phyloP scores from a whole-genome alignment of 805 yeast species.

The Trichomonascus vanleenenianus region DNA sequence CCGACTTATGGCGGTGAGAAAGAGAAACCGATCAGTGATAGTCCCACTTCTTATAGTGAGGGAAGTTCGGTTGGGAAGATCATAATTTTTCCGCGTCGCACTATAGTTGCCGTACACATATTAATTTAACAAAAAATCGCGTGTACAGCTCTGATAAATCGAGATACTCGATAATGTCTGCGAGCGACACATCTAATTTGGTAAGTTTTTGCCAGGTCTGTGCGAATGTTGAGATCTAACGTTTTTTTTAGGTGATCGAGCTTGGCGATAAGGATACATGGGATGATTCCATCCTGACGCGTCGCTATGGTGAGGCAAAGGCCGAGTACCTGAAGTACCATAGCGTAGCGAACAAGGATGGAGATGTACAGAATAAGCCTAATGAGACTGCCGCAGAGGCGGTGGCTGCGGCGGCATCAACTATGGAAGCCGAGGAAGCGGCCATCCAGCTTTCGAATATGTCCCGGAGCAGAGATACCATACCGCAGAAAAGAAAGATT shows the following conservation, averaged over 20 bases:
- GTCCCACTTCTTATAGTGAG: too few relatives aligned
- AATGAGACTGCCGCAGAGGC: background rate
- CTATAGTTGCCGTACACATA: too few relatives aligned
- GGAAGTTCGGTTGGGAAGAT: too few relatives aligned
- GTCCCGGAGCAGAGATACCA: too few relatives aligned
- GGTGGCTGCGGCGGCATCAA: background rate
- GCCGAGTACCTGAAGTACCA: conserved; percentile 21
- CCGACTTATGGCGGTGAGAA: too few relatives aligned
- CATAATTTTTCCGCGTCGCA: too few relatives aligned
- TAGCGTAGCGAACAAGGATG: conserved; percentile 7
- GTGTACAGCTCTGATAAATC: background rate
- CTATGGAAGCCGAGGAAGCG: too few relatives aligned
- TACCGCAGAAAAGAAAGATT: too few relatives aligned
- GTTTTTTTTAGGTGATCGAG: conserved; percentile 4
- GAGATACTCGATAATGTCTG: background rate
- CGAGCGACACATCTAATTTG: background rate
- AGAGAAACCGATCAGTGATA: too few relatives aligned
- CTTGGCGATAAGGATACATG: conserved; percentile 18
- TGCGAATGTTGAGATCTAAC: background rate
- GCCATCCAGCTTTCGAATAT: too few relatives aligned
- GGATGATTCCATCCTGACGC: conserved; percentile 19
- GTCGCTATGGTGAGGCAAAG: conserved; percentile 18
- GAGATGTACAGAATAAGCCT: background rate
- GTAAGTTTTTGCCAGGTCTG: too few relatives aligned
- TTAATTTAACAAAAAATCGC: too few relatives aligned